Evolutionary conservation across 352 stramenopile species (phyloP).

Genomic region (Saprolegnia diclina): DNA sequence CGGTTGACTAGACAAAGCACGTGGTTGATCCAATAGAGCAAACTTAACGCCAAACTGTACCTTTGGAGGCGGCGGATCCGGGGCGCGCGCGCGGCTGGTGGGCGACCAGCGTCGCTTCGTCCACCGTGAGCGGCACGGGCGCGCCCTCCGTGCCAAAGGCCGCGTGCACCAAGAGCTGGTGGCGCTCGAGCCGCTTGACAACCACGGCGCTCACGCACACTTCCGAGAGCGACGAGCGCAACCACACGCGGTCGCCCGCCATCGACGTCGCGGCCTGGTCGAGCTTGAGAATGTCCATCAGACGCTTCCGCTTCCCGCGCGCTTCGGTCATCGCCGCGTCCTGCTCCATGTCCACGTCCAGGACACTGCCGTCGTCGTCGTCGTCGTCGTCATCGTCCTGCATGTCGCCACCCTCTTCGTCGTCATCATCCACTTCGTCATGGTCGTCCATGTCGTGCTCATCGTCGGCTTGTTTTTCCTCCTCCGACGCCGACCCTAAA

Average conservation of each 20-base stretch:
- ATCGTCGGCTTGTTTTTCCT: conserved; percentile 36
- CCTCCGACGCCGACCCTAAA: neutral
- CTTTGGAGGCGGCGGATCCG: conserved; percentile 15
- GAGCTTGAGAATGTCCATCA: conserved; percentile 16
- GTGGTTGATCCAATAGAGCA: neutral
- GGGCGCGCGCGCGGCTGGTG: conserved; percentile 9
- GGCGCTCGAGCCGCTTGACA: neutral
- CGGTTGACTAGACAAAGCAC: conserved; percentile 10
- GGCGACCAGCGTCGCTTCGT: conserved; percentile 1
- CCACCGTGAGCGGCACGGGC: conserved; percentile 5
- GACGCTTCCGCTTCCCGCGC: neutral
- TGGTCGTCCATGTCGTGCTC: conserved; percentile 48
- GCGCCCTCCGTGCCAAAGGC: neutral
- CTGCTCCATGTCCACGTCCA: neutral
- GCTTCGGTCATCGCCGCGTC: neutral
- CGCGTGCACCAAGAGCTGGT: conserved; percentile 1
- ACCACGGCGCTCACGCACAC: conserved; percentile 11
- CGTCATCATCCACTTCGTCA: conserved; percentile 42
- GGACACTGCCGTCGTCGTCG: conserved; percentile 51
- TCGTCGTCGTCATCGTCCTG: conserved; percentile 34
- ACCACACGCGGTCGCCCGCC: conserved; percentile 16
- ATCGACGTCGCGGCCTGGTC: neutral
- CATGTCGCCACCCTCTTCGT: conserved; percentile 42
- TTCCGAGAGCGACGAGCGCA: neutral
- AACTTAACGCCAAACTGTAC: neutral